Evolutionary conservation across 1,284 basidiomycete species (phyloP).

Genomic region (Heliocybe sulcata): DNA sequence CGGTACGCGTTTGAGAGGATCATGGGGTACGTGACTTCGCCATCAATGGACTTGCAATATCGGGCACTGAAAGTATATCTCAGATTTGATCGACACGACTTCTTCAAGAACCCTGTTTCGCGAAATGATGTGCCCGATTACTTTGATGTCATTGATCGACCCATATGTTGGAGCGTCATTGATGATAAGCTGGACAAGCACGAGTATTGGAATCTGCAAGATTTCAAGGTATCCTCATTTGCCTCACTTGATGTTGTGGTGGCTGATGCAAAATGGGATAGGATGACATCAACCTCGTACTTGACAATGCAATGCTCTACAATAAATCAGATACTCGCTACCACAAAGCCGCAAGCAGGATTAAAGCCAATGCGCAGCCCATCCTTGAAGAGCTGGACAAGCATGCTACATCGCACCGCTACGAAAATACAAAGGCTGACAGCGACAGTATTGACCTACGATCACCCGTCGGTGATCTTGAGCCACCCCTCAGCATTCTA

Average conservation of each 20-base stretch:
- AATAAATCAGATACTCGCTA: slow-evolving; percentile 74
- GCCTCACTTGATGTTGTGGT: neutral
- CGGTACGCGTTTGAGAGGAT: slow-evolving; percentile 68
- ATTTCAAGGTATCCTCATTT: slow-evolving; percentile 59
- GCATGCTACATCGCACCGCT: slow-evolving; percentile 15
- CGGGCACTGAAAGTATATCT: slow-evolving; percentile 7
- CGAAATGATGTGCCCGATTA: slow-evolving; percentile 85
- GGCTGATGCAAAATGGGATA: slow-evolving; percentile 23
- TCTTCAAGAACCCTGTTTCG: slow-evolving; percentile 82
- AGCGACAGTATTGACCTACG: slow-evolving; percentile 7
- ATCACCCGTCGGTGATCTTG: slow-evolving; percentile 54
- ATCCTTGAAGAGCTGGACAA: slow-evolving; percentile 55
- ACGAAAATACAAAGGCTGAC: slow-evolving; percentile 4
- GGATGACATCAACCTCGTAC: slow-evolving; percentile 79
- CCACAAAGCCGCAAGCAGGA: slow-evolving; percentile 66
- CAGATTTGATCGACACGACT: slow-evolving; percentile 69
- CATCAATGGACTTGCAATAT: slow-evolving; percentile 4
- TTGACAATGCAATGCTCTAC: slow-evolving; percentile 84
- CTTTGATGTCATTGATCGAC: slow-evolving; percentile 77
- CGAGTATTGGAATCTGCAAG: slow-evolving; percentile 68
- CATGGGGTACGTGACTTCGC: slow-evolving; percentile 44
- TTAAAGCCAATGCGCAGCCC: slow-evolving; percentile 52
- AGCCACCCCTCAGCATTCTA: slow-evolving; percentile 53
- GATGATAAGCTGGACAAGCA: slow-evolving; percentile 73
- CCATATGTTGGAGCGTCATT: slow-evolving; percentile 89